Percentiles rank a stretch among this genome's conserved stretches.
Conservation (phyloP, 257 asterid genomes). For the Ehretia macrophylla region DNA sequence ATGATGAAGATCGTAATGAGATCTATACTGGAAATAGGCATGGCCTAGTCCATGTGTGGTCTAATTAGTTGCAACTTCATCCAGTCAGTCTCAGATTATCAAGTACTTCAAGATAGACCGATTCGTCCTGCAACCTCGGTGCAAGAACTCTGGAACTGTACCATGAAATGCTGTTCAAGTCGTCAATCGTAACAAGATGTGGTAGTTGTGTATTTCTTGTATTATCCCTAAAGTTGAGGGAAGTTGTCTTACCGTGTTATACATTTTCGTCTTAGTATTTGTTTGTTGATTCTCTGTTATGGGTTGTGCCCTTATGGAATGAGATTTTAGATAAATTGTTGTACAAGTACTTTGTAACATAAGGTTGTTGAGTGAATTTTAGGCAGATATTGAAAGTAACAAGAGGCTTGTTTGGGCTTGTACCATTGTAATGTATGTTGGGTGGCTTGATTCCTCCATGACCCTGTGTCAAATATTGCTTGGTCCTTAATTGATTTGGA, state of each 20-base stretch:
- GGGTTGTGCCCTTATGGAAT: conserved; percentile 1
- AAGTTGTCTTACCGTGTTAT: not conserved
- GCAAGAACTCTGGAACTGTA: conserved; percentile 12
- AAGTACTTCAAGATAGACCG: conserved; percentile 4
- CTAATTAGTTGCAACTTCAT: conserved; percentile 44
- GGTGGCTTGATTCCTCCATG: too few relatives aligned
- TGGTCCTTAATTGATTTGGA: too few relatives aligned
- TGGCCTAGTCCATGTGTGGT: conserved; percentile 95
- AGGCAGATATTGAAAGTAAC: conserved; percentile 3
- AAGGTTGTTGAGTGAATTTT: conserved; percentile 12
- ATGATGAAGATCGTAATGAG: conserved; percentile 97
- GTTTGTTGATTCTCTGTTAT: not conserved
- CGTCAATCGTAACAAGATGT: conserved; percentile 5
- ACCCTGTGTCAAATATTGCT: too few relatives aligned
- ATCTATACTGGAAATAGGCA: conserved; percentile 84
- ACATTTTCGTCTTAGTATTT: not conserved
- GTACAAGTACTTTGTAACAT: conserved; percentile 13
- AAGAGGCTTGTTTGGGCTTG: conserved; percentile 4
- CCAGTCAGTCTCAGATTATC: not conserved
- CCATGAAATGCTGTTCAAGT: conserved; percentile 5
- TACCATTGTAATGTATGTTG: too few relatives aligned
- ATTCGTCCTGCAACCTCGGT: not conserved
- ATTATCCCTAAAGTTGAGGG: not conserved
- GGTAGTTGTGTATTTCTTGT: conserved; percentile 9
- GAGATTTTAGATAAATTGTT: conserved; percentile 14